A percentile compares a stretch with the other conserved stretches of the same genome.
Evolutionary conservation across 371 early-diverging fungal species (phyloP).

Genomic region (Gilbertella persicaria): DNA sequence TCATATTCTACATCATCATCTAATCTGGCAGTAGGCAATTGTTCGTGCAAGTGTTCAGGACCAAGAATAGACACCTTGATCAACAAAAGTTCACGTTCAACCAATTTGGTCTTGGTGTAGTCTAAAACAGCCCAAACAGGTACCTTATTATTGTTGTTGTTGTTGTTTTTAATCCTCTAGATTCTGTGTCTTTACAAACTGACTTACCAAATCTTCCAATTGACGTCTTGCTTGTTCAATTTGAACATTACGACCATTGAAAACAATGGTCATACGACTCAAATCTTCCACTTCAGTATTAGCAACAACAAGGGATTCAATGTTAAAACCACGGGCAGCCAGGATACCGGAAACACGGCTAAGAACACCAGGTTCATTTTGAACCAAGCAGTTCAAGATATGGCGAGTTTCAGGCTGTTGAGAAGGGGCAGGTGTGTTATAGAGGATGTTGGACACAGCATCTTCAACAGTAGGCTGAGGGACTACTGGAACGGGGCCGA

Average conservation of each 20-base stretch:
- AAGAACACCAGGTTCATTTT: slow-evolving; percentile 95
- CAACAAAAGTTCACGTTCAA: slow-evolving; percentile 91
- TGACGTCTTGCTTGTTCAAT: slow-evolving; percentile 94
- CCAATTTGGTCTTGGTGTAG: slow-evolving; percentile 80
- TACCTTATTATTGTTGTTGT: slow-evolving; percentile 47
- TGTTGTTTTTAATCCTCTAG: neutral
- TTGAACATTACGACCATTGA: slow-evolving; percentile 81
- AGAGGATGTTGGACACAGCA: slow-evolving; percentile 88
- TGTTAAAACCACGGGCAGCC: slow-evolving; percentile 96
- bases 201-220: slow-evolving; percentile 85
- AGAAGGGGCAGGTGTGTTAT: slow-evolving; percentile 80
- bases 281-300: slow-evolving; percentile 94
- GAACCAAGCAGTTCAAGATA: slow-evolving; percentile 91
- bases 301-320: slow-evolving; percentile 93
- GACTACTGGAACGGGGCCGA: slow-evolving; percentile 44
- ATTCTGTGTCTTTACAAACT: neutral
- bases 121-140: slow-evolving; percentile 98
- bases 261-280: slow-evolving; percentile 92
- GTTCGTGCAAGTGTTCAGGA: slow-evolving; percentile 66
- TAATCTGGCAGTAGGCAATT: slow-evolving; percentile 42
- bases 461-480: slow-evolving; percentile 70
- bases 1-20: slow-evolving; percentile 43
- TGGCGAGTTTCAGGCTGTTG: slow-evolving; percentile 67
- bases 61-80: slow-evolving; percentile 92
- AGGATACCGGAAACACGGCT: slow-evolving; percentile 90